Conservation (phyloP, 768 basidiomycete genomes). For the Crepidotus variabilis region DNA sequence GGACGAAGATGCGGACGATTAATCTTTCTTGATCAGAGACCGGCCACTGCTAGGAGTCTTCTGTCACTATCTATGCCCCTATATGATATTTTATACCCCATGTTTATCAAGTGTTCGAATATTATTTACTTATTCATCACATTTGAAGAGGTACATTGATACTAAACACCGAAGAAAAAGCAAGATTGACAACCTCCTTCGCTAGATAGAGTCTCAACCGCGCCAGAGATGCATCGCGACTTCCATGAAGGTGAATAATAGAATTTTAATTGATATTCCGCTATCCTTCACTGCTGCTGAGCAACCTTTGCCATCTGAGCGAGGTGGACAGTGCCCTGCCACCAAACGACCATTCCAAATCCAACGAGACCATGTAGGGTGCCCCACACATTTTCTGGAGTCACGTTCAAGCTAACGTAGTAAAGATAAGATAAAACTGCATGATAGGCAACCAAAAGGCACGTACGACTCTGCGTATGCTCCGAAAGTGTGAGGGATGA, state of each 20-base stretch:
- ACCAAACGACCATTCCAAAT: constrained; percentile 73
- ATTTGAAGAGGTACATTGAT: too few relatives aligned
- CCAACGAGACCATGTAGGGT: constrained; percentile 68
- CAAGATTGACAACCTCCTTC: too few relatives aligned
- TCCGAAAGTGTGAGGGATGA: constrained; percentile 75
- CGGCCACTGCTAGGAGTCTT: too few relatives aligned
- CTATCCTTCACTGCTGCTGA: background rate
- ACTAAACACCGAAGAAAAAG: too few relatives aligned
- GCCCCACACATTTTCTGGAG: constrained; percentile 75
- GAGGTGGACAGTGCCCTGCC: constrained; percentile 69
- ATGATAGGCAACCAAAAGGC: constrained; percentile 21
- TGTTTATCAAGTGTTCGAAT: too few relatives aligned
- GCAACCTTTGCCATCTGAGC: constrained; percentile 28
- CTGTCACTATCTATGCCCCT: background rate
- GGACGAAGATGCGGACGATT: constrained; percentile 17
- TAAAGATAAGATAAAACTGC: background rate
- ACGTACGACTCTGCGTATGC: constrained; percentile 49
- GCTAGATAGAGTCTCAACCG: too few relatives aligned
- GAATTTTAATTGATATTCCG: too few relatives aligned
- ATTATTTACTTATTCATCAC: too few relatives aligned
- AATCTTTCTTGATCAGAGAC: background rate
- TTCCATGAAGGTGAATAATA: too few relatives aligned
- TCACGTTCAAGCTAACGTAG: constrained; percentile 42
- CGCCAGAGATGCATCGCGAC: too few relatives aligned
- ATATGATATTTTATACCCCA: background rate